These are phyloP conservation scores for Podospora bellae-mahoneyi DNA, from an alignment of 495 filamentous ascomycete genomes.

Conservation along the genomic window DNA sequence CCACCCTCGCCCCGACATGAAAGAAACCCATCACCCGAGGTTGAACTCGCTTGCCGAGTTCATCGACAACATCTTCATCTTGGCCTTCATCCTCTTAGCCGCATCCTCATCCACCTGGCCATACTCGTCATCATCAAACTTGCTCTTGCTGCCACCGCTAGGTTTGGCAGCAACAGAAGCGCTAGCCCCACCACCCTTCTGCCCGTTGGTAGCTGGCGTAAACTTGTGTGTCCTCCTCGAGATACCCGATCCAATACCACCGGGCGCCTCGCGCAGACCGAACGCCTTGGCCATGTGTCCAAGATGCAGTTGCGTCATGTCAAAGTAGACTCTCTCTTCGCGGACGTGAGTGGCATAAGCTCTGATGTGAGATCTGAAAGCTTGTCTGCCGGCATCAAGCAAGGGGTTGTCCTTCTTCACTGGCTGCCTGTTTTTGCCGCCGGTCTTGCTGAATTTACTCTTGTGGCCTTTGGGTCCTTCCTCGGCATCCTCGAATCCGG, in stretches of 20 bases:
- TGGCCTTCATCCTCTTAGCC: slow-evolving; percentile 63
- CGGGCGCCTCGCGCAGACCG: slow-evolving; percentile 80
- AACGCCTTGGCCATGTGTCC: slow-evolving; percentile 95
- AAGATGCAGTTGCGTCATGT: slow-evolving; percentile 82
- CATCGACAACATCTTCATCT: slow-evolving; percentile 78
- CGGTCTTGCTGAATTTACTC: slow-evolving; percentile 24
- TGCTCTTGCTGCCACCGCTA: neutral
- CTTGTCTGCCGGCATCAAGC: slow-evolving; percentile 71
- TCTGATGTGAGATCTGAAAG: slow-evolving; percentile 85
- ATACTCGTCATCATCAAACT: slow-evolving; percentile 37
- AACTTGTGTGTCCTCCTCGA: slow-evolving; percentile 37
- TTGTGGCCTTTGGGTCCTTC: slow-evolving; percentile 18
- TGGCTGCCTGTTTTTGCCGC: neutral
- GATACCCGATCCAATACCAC: slow-evolving; percentile 61
- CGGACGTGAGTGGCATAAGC: slow-evolving; percentile 93
- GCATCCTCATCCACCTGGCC: slow-evolving; percentile 58
- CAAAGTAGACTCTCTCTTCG: slow-evolving; percentile 77
- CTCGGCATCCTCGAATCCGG: slow-evolving; percentile 12
- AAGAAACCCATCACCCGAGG: slow-evolving; percentile 56
- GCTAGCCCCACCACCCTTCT: slow-evolving; percentile 9
- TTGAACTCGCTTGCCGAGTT: slow-evolving; percentile 80
- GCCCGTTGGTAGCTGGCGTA: slow-evolving; percentile 15
- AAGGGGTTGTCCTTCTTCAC: slow-evolving; percentile 31
- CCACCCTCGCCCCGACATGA: neutral
- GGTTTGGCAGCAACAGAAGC: slow-evolving; percentile 18